phyloP scores from a whole-genome alignment of 257 asterid species.

The Osmanthus fragrans region DNA sequence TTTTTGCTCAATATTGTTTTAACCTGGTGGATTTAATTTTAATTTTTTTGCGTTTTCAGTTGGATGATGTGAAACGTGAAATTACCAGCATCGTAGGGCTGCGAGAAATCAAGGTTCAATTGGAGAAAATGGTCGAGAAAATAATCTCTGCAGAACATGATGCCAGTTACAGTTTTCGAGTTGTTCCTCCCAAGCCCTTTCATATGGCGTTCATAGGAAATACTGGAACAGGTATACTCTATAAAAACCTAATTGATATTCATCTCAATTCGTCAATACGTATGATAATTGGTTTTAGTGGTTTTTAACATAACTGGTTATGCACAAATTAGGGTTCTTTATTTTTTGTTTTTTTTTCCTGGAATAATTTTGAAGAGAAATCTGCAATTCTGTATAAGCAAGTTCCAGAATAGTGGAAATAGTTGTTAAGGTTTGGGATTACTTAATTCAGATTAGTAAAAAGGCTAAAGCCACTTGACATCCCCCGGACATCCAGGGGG shows the following conservation, averaged over 20 bases:
- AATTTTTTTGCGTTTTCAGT: conserved; percentile 17
- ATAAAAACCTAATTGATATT: background rate
- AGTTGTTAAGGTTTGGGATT: background rate
- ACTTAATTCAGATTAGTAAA: background rate
- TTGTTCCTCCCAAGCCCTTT: conserved; percentile 57
- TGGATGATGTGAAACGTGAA: conserved; percentile 47
- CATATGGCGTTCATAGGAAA: conserved; percentile 58
- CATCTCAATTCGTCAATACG: background rate
- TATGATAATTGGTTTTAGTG: background rate
- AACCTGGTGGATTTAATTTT: background rate
- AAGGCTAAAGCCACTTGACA: background rate
- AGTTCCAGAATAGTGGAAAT: background rate
- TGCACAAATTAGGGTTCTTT: background rate
- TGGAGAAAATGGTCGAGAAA: conserved; percentile 39
- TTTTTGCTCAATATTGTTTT: background rate
- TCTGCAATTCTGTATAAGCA: background rate
- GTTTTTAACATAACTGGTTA: background rate
- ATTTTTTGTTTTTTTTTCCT: background rate
- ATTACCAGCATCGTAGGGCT: conserved; percentile 43
- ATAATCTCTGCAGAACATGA: conserved; percentile 41
- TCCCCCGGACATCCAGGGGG: no score
- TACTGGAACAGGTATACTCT: conserved; percentile 43
- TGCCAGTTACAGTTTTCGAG: conserved; percentile 38
- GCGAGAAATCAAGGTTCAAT: conserved; percentile 38
- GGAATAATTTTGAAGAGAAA: background rate